A percentile compares a stretch with the other conserved stretches of the same genome.
These are phyloP conservation scores for Aspergillus sp. DNA, from an alignment of 2,329 filamentous ascomycete genomes.

Conservation along the genomic window DNA sequence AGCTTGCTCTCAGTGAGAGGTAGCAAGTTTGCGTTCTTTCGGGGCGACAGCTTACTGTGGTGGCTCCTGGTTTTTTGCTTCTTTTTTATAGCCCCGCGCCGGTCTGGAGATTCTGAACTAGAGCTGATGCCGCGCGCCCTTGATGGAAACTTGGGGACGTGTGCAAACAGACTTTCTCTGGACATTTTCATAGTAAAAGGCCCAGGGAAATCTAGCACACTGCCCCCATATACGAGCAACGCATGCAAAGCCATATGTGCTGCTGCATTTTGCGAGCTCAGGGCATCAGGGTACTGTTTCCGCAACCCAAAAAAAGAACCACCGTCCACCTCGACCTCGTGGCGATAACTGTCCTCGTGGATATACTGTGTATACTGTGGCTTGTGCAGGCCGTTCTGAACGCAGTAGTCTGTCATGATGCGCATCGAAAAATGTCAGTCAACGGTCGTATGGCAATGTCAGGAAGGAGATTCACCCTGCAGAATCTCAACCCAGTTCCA, in stretches of 20 bases:
- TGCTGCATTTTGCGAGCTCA: slow-evolving; percentile 21
- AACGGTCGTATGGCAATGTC: neutral
- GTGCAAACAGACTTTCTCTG: neutral
- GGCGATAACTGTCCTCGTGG: slow-evolving; percentile 17
- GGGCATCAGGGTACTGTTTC: slow-evolving; percentile 15
- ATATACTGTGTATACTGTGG: slow-evolving; percentile 19
- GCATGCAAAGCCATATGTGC: slow-evolving; percentile 23
- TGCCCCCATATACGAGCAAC: slow-evolving; percentile 10
- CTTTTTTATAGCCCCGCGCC: neutral
- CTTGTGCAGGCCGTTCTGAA: slow-evolving; percentile 8
- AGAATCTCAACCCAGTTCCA: slow-evolving; percentile 27
- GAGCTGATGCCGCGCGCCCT: neutral
- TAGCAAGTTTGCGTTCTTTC: slow-evolving; percentile 14
- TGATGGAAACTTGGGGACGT: slow-evolving; percentile 1
- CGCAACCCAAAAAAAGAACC: slow-evolving; percentile 13
- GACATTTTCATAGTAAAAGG: slow-evolving; percentile 1
- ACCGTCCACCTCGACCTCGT: slow-evolving; percentile 19
- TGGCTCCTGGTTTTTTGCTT: neutral
- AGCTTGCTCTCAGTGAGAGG: slow-evolving; percentile 15
- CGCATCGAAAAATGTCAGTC: neutral
- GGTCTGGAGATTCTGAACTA: neutral
- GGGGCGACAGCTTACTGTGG: neutral
- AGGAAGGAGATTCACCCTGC: slow-evolving; percentile 14
- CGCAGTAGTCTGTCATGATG: slow-evolving; percentile 16
- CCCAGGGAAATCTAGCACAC: slow-evolving; percentile 3